Evolutionary conservation across 148 eudicot genomes (phyloP).

Genomic region (Amaranthus palmeri): DNA sequence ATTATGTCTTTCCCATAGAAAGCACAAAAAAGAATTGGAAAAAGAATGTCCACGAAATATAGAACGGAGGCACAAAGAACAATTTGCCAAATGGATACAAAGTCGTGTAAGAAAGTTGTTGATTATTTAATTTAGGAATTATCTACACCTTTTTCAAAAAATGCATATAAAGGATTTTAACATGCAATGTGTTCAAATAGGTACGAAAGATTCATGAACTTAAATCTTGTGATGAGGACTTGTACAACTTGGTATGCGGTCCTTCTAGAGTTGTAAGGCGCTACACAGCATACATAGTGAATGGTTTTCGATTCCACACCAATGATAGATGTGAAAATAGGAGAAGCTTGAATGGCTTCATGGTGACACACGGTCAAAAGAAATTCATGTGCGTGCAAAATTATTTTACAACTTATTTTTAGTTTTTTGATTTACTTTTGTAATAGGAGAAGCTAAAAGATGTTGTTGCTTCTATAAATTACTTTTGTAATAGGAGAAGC

Average conservation of each 20-base stretch:
- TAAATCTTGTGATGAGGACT: not conserved
- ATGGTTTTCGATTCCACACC: constrained; percentile 1
- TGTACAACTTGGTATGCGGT: constrained; percentile 7
- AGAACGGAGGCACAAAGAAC: not conserved
- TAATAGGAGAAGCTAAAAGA: too few species aligned
- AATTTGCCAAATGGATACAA: not conserved
- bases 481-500: too few species aligned
- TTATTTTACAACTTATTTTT: too few species aligned
- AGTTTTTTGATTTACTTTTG: too few species aligned
- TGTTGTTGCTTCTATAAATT: too few species aligned
- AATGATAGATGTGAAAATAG: not conserved
- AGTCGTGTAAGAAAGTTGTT: not conserved
- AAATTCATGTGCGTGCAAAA: too few species aligned
- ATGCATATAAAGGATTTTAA: too few species aligned
- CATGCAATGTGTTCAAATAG: not conserved
- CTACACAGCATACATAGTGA: not conserved
- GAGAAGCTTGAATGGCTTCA: too few species aligned
- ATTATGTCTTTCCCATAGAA: not conserved
- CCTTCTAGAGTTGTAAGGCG: not conserved
- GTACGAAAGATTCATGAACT: not conserved
- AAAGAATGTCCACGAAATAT: not conserved
- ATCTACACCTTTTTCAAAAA: not conserved
- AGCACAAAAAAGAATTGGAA: not conserved
- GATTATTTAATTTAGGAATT: not conserved
- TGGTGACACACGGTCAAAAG: too few species aligned